Evolutionary conservation across 169 alveolate species (phyloP).

Genomic region (Plasmodium cynomolgi): DNA sequence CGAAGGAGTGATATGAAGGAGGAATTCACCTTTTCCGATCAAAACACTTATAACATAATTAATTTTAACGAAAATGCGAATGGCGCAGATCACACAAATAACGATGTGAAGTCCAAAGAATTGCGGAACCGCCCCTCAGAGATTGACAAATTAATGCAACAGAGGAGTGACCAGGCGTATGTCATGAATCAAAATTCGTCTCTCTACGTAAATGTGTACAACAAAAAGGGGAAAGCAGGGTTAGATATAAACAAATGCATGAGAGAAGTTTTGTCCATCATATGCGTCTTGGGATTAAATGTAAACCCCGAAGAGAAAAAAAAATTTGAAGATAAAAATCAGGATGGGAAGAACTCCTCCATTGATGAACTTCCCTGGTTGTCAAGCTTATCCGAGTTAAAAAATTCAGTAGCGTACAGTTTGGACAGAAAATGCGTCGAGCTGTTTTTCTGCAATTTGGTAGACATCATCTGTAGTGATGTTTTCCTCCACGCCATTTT

Average conservation of each 20-base stretch:
- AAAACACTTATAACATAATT: neutral
- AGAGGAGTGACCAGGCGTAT: neutral
- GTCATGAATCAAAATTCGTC: neutral
- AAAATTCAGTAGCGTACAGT: constrained; percentile 64
- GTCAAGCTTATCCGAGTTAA: constrained; percentile 46
- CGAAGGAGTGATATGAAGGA: neutral
- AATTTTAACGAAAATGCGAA: neutral
- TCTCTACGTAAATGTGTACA: constrained; percentile 1
- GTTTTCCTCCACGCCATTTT: constrained; percentile 18
- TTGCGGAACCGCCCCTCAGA: neutral
- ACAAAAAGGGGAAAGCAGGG: neutral
- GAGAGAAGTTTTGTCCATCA: constrained; percentile 61
- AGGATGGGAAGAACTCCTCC: neutral
- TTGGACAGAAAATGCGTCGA: constrained; percentile 65
- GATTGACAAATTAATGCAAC: neutral
- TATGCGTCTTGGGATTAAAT: constrained; percentile 60
- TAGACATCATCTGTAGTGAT: constrained; percentile 61
- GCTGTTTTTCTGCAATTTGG: constrained; percentile 60
- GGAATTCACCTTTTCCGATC: constrained; percentile 7
- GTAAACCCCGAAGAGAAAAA: constrained; percentile 34
- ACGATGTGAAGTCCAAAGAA: constrained; percentile 1
- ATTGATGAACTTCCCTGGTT: constrained; percentile 74
- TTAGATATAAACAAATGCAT: constrained; percentile 24
- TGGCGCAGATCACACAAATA: neutral
- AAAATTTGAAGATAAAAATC: constrained; percentile 8